Conservation (phyloP, 768 basidiomycete species). For the Daedaleopsis nitida region DNA sequence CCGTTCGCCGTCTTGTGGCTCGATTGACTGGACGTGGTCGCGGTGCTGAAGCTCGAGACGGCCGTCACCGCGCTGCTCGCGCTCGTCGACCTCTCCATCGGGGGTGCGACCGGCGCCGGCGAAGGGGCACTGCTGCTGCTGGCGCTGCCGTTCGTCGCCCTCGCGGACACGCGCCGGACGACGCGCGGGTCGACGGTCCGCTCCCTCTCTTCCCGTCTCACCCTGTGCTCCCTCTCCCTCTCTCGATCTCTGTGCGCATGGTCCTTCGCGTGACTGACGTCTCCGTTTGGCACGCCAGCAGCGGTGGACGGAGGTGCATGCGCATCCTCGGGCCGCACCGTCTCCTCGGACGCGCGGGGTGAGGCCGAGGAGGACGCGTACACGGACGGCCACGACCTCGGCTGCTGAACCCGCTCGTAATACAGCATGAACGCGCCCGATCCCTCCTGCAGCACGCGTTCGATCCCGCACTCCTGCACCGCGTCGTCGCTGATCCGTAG, state of each 20-base stretch:
- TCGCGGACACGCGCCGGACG: slow-evolving; percentile 27
- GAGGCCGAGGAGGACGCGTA: slow-evolving; percentile 21
- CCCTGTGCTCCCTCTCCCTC: slow-evolving; percentile 25
- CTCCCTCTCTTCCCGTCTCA: slow-evolving; percentile 5
- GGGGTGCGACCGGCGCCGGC: background rate
- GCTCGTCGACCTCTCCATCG: slow-evolving; percentile 18
- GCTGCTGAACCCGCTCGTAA: slow-evolving; percentile 70
- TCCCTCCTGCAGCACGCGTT: slow-evolving; percentile 73
- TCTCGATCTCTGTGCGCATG: slow-evolving; percentile 29
- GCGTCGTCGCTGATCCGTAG: slow-evolving; percentile 85
- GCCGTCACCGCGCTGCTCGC: slow-evolving; percentile 5
- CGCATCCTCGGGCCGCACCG: slow-evolving; percentile 51
- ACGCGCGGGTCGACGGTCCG: slow-evolving; percentile 23
- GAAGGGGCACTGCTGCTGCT: background rate
- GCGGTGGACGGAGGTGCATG: background rate
- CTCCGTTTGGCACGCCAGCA: slow-evolving; percentile 18
- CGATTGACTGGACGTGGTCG: background rate
- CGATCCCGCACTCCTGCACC: slow-evolving; percentile 75
- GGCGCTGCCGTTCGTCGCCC: background rate
- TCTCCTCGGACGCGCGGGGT: slow-evolving; percentile 63
- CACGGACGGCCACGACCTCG: slow-evolving; percentile 6
- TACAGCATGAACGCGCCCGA: slow-evolving; percentile 90
- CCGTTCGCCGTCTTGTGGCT: slow-evolving; percentile 5
- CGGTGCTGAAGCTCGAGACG: background rate
- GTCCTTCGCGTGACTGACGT: slow-evolving; percentile 46